A percentile compares a stretch with the other conserved stretches of the same genome.
phyloP scores from a whole-genome alignment of 2,329 filamentous ascomycete species.

The Aspergillus hortae region DNA sequence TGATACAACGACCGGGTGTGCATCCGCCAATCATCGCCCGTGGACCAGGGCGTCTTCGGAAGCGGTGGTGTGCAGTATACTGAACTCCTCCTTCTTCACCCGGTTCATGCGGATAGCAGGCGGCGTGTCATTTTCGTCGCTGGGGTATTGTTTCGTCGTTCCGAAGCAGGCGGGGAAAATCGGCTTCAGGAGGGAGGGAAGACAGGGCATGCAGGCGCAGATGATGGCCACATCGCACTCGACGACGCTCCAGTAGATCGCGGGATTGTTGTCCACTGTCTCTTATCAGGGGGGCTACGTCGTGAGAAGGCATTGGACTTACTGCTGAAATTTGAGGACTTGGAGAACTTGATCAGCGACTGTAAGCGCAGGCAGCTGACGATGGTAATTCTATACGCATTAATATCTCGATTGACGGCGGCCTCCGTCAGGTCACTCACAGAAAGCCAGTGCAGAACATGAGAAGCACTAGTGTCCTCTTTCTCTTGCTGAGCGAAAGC shows the following conservation, averaged over 20 bases:
- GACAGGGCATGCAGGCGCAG: slow-evolving; percentile 44
- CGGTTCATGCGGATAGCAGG: slow-evolving; percentile 1
- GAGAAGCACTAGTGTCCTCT: slow-evolving; percentile 48
- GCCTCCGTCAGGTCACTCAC: slow-evolving; percentile 21
- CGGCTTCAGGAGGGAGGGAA: slow-evolving; percentile 23
- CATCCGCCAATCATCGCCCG: neutral
- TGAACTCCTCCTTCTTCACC: slow-evolving; percentile 2
- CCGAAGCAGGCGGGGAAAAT: slow-evolving; percentile 15
- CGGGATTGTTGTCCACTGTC: slow-evolving; percentile 37
- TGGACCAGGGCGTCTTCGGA: slow-evolving; percentile 3
- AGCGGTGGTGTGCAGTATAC: slow-evolving; percentile 1
- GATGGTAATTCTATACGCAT: slow-evolving; percentile 34
- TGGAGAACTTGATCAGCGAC: slow-evolving; percentile 39
- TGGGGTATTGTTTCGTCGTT: slow-evolving; percentile 1
- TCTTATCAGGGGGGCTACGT: neutral
- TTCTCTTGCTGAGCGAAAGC: slow-evolving; percentile 46
- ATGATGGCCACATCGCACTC: slow-evolving; percentile 45
- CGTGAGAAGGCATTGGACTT: slow-evolving; percentile 1
- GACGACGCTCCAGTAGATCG: slow-evolving; percentile 41
- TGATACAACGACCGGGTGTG: neutral
- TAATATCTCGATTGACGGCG: neutral
- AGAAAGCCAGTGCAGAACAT: slow-evolving; percentile 52
- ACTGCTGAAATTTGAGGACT: slow-evolving; percentile 37
- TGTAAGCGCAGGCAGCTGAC: slow-evolving; percentile 41
- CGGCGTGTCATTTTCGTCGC: neutral